Base-by-base conservation (phyloP, 2,329 filamentous ascomycete species). In the Aureobasidium sp. region DNA sequence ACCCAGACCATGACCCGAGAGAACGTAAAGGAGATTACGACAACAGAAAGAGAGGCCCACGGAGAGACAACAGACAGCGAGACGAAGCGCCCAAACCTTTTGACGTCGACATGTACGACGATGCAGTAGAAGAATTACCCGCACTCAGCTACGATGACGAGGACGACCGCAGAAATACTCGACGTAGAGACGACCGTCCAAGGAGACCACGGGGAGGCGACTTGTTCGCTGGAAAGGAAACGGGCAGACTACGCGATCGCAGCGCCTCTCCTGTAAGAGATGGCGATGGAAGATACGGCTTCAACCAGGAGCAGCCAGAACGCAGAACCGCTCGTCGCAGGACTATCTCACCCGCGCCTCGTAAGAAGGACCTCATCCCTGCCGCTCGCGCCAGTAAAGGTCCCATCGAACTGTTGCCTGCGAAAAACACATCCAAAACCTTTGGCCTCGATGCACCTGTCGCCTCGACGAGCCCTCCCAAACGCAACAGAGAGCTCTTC, bases 1-100 rank as follows among this genome's bases (percentile, higher is more conserved):
- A 98, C 72, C 95, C 95, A 1, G 93, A 97, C 72, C 90, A 94
- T 75, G 95, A 97, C 73, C 94, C 92, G 3, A 90, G 91, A 71
- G 94, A 93, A 80, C 87, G 88, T 61, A 83, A 77, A 38, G 71
- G 76, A 15, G 71, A 76, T 15, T 61, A 67, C 25, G 63, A 66
- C 25, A 77, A 78, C 54, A 72, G 76, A 29, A 77, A 79, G 59
- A 79, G 80, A 31, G 80, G 81, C 68, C 84, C 82, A 70, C 83
- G 84, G 66, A 86, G 84, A 74, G 93, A 88, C 90, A 69, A 70
- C 45, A 66, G 31, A 84, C 88, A 29, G 88, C 86, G 76, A 72
- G 79, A 67, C 73, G 79, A 70, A 75, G 45, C 60, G 51, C 43
- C 53, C 11, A 47, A 68, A 40, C 56, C 82, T 0, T 95, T 94